A percentile compares a stretch with the other conserved stretches of the same genome.
Evolutionary conservation across 2,329 filamentous ascomycete species (phyloP).

Genomic region (Byssochlamys sp.): DNA sequence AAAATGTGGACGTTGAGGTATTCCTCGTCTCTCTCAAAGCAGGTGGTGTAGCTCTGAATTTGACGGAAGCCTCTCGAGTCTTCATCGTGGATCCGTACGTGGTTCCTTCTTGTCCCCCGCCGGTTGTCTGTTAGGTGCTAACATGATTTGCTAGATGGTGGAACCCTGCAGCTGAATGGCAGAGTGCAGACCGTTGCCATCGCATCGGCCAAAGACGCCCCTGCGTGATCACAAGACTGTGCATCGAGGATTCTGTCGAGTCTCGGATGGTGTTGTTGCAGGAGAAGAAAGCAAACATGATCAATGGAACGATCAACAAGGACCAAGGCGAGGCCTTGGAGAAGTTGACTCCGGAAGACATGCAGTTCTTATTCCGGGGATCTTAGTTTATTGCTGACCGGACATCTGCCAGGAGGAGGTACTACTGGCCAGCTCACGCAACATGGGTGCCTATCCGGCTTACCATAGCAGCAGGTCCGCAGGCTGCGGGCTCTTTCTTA

Average conservation of each 20-base stretch:
- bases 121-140: slow-evolving; percentile 13
- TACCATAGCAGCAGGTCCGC: neutral
- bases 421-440: neutral
- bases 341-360: slow-evolving; percentile 77
- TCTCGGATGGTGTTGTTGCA: slow-evolving; percentile 89
- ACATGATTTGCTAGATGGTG: slow-evolving; percentile 60
- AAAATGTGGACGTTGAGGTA: slow-evolving; percentile 82
- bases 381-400: slow-evolving; percentile 29
- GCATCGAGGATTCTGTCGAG: slow-evolving; percentile 94
- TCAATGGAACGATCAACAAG: slow-evolving; percentile 89
- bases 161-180: slow-evolving; percentile 99
- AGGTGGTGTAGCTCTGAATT: slow-evolving; percentile 85
- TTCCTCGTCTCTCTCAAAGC: slow-evolving; percentile 95
- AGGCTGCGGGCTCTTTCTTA: neutral
- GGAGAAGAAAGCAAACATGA: slow-evolving; percentile 98
- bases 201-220: slow-evolving; percentile 91
- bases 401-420: neutral
- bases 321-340: slow-evolving; percentile 78
- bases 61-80: slow-evolving; percentile 87
- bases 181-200: slow-evolving; percentile 86
- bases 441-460: no score
- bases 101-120: neutral
- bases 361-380: slow-evolving; percentile 92
- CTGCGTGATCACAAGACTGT: slow-evolving; percentile 85
- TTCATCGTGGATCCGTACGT: slow-evolving; percentile 93